Conservation (phyloP, 257 asterid species). For the Capsicum pubescens region DNA sequence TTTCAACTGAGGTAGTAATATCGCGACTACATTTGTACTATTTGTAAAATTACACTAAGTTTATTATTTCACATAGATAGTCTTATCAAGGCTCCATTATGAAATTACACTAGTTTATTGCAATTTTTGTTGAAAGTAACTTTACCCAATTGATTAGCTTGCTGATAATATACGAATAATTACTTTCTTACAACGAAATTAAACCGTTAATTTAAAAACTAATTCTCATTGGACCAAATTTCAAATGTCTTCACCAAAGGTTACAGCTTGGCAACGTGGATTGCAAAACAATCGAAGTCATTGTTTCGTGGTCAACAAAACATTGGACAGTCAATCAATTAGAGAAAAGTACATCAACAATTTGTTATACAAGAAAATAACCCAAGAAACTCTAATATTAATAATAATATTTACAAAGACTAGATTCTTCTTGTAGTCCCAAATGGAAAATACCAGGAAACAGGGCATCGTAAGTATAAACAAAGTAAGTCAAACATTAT, state of each 20-base stretch:
- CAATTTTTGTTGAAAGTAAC: no score
- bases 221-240: background rate
- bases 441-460: conserved; percentile 11
- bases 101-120: no score
- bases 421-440: conserved; percentile 19
- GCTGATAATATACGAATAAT: no score
- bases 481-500: conserved; percentile 18
- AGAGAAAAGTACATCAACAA: background rate
- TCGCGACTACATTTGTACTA: no score
- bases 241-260: conserved; percentile 17
- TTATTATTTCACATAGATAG: no score
- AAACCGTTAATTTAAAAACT: background rate
- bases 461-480: conserved; percentile 22
- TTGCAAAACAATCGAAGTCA: background rate
- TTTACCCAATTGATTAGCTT: no score
- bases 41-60: no score
- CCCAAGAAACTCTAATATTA: background rate
- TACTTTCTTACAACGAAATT: background rate
- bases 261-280: background rate
- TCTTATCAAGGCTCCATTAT: no score
- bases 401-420: conserved; percentile 27
- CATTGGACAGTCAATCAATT: background rate
- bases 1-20: no score
- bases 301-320: conserved; percentile 22
- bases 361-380: background rate